Evolutionary conservation across 441 rosid species (phyloP), one percentile per base, ranked within the genome.

Genomic region (California macrophylla): DNA sequence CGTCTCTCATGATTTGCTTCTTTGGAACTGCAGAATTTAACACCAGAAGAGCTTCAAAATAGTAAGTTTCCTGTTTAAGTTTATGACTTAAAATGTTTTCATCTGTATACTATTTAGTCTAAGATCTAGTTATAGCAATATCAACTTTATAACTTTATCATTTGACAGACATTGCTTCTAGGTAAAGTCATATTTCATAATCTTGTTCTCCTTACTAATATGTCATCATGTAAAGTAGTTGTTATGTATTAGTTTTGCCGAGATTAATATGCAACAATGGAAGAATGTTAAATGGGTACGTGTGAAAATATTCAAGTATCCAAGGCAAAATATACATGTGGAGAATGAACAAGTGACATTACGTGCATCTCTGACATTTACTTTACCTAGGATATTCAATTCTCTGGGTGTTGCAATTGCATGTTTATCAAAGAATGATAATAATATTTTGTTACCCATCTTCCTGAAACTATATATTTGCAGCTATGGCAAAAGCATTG

Each of bases 21-120:
- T 36, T 69, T 78, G 32, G 24, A 50, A 72, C 82, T 84, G 85
- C 90, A 90, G 98, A 78, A 67, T 68, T 58, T 87, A 81, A 78
- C 92, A 2, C 98, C 97, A 26, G 88, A 89, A 76, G 90, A 88
- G 78, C 82, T 93, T 78, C 98, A 91, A 69, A 89, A 91, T 73
- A 68, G 98, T 88, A 74, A 83, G 87, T 77, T 74, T 66, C 6
- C 64, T 0, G 42, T 70, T 63, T 21, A 66, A 58, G 29, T 34
- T 68, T 2, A 10, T 74, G 34, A 58, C 28, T 16, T 38, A 3
- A 0, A 45, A 45, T 45, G 47, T 10, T 40, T 13, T 45, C 54
- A 45, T 45, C 54, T 45, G 3, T 45, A 45, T 45, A 20, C 3
- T 45, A 1, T 40, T 40, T 40, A 40, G 47, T 40, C 47, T 40